These are phyloP conservation scores for Xerocomellus chrysenteron DNA, from an alignment of 768 basidiomycete genomes.

Conservation along the genomic window DNA sequence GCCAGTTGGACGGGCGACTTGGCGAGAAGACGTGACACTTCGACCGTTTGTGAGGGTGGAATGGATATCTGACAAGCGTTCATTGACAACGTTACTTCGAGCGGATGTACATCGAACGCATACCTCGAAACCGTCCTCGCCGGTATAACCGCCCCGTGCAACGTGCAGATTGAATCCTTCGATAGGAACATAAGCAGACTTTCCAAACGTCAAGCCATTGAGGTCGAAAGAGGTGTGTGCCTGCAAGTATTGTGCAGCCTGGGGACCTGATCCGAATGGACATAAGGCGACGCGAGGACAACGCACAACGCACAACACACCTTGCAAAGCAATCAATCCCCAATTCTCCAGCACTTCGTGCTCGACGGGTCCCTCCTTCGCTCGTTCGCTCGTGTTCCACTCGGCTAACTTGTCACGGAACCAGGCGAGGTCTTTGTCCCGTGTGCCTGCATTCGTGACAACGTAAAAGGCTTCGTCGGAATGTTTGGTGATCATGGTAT, in stretches of 20 bases:
- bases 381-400: slow-evolving; percentile 69
- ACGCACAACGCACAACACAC: slow-evolving; percentile 36
- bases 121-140: slow-evolving; percentile 98
- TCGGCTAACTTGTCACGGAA: slow-evolving; percentile 63
- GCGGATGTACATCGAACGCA: background rate
- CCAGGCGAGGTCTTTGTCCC: slow-evolving; percentile 80
- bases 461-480: slow-evolving; percentile 81
- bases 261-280: slow-evolving; percentile 55
- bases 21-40: slow-evolving; percentile 64
- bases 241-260: slow-evolving; percentile 80
- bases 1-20: slow-evolving; percentile 71
- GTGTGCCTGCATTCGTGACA: slow-evolving; percentile 92
- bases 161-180: slow-evolving; percentile 68
- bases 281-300: background rate
- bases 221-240: slow-evolving; percentile 74
- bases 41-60: slow-evolving; percentile 71
- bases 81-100: background rate
- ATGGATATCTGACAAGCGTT: slow-evolving; percentile 69
- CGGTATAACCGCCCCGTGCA: slow-evolving; percentile 94
- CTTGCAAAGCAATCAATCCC: slow-evolving; percentile 92
- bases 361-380: slow-evolving; percentile 61
- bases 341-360: slow-evolving; percentile 79
- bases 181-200: slow-evolving; percentile 76
- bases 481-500: slow-evolving; percentile 89
- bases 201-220: slow-evolving; percentile 75